Base-by-base conservation (phyloP, 805 yeast genomes). In the Starmera dryadoides region DNA sequence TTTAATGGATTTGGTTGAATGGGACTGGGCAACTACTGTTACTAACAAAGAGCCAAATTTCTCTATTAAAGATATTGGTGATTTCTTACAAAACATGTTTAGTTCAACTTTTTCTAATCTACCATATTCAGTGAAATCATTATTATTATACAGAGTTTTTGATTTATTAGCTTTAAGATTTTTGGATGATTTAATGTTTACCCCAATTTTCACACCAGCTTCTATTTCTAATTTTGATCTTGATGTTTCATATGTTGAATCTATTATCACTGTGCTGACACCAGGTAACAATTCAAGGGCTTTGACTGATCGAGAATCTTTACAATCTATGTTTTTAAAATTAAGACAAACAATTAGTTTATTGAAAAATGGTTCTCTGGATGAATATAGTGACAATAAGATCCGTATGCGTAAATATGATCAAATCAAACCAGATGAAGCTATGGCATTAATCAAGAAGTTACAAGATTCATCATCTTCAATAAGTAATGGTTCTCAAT, bases 71-170 rank as follows among this genome's bases (percentile, higher is more conserved):
- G 98, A 91, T 60, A 77, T 89, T 68, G 89, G 95, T 15, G 76
- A 81, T 41, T 93, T 81, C 59, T 69, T 91, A 54, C 85, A 84
- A 46, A 86, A 86, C 60, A 75, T 89, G 71, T 87, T 91, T 55
- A 77, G 81, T 38, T 81, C 95, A 2, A 87, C 94, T 14, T 76
- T 93, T 49, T 80, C 83, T 10, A 84, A 83, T 42, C 67, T 93
- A 35, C 97, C 98, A 0, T 71, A 72, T 34, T 74, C 84, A 5
- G 79, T 91, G 41, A 76, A 85, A 48, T 79, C 91, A 3, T 64
- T 88, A 43, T 75, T 94, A n/a, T 73, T 89, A 43, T 79, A 87
- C 47, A 75, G 95, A 54, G 87, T 91, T 21, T 86, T 86, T 56
- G 98, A 89, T 63, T 79, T 84, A 46, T 73, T 93, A 43, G 79